Evolutionary conservation across 2,329 filamentous ascomycete genomes (phyloP).

Genomic region (Purpureocillium takamizusanense): DNA sequence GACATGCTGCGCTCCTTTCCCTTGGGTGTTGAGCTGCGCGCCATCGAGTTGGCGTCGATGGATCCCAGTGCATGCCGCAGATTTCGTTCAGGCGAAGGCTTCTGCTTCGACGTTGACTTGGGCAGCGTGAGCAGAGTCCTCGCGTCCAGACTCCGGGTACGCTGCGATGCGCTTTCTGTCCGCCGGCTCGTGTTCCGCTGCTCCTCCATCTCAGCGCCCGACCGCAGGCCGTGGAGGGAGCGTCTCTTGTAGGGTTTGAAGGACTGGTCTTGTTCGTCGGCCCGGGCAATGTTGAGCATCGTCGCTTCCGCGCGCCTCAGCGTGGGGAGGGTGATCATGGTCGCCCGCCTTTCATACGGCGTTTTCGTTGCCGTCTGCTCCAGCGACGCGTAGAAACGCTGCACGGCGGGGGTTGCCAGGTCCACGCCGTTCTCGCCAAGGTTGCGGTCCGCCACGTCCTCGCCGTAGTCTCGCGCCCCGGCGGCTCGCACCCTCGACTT

Average conservation of each 20-base stretch:
- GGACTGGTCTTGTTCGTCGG: not conserved
- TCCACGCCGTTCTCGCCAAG: constrained; percentile 26
- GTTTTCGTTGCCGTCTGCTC: too few relatives aligned
- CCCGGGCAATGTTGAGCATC: not conserved
- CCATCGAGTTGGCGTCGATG: not conserved
- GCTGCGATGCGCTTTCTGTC: not conserved
- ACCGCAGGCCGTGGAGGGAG: too few relatives aligned
- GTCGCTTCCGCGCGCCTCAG: too few relatives aligned
- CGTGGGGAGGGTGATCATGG: too few relatives aligned
- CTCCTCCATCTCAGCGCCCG: too few relatives aligned
- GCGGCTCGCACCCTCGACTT: constrained; percentile 34
- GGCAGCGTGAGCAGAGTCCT: not conserved
- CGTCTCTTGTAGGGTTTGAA: too few relatives aligned
- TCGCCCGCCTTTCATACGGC: too few relatives aligned
- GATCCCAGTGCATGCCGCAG: not conserved
- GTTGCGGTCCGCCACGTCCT: constrained; percentile 53
- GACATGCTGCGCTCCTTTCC: too few relatives aligned
- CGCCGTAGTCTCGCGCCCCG: constrained; percentile 43
- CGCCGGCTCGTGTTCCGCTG: too few relatives aligned
- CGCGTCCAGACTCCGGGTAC: not conserved
- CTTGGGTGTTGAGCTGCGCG: not conserved
- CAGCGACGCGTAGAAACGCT: constrained; percentile 19
- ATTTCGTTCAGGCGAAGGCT: too few relatives aligned
- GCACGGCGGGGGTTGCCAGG: constrained; percentile 20
- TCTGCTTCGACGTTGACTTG: too few relatives aligned